Conservation (phyloP, 163 green algal genomes). For the Scenedesmus sp. region DNA sequence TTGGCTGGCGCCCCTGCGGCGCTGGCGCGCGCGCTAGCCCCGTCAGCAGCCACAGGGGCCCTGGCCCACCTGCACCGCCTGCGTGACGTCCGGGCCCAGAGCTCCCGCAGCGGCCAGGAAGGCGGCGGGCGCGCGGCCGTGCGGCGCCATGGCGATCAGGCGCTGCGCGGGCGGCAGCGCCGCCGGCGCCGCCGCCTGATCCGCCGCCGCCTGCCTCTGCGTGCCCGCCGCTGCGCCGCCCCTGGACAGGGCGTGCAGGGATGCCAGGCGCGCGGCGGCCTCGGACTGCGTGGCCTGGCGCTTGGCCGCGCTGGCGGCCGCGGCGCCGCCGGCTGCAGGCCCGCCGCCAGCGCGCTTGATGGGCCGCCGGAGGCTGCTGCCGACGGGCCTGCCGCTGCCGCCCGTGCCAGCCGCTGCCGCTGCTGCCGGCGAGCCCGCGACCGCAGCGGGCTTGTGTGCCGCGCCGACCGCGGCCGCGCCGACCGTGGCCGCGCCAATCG, state of each 20-base stretch:
- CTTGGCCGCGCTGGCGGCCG: neutral
- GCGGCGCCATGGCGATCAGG: neutral
- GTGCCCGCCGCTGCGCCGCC: neutral
- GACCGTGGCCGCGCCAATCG: neutral
- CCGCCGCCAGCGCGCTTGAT: neutral
- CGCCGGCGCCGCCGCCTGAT: neutral
- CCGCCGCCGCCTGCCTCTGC: constrained; percentile 1
- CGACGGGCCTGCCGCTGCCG: neutral
- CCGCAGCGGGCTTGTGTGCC: neutral
- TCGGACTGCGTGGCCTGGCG: neutral
- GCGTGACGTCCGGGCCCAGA: constrained; percentile 12
- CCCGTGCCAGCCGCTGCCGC: neutral
- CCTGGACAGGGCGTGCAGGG: constrained; percentile 10
- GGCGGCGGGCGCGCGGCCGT: constrained; percentile 6
- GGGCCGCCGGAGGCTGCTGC: neutral
- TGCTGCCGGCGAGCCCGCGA: neutral
- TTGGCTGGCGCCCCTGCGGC: neutral
- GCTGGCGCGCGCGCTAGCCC: neutral
- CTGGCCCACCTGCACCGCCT: constrained; percentile 6
- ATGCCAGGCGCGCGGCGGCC: neutral
- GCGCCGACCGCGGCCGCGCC: neutral
- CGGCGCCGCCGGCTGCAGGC: neutral
- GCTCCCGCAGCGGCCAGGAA: constrained; percentile 25
- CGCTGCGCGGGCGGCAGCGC: neutral
- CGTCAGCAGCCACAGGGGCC: neutral